phyloP scores from a whole-genome alignment of 139 green algal species.

The Chlorella ohadii region DNA sequence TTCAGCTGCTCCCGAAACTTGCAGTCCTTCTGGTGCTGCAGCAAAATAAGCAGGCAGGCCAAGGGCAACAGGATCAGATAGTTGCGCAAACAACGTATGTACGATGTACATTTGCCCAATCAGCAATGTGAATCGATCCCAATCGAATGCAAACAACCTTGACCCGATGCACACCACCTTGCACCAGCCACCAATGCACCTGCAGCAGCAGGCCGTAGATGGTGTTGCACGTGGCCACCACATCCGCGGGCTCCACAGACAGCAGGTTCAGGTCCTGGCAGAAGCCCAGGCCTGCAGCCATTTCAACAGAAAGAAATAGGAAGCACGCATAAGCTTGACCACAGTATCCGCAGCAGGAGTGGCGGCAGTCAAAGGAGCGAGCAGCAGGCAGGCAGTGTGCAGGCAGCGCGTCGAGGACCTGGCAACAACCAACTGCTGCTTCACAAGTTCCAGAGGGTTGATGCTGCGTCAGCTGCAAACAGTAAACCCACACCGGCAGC shows the following conservation, averaged over 20 bases:
- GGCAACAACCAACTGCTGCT: no score
- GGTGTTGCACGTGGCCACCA: slow-evolving; percentile 47
- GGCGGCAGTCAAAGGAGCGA: not conserved
- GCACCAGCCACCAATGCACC: not conserved
- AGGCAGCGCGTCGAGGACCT: no score
- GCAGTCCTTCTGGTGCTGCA: slow-evolving; percentile 50
- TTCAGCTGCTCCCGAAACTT: slow-evolving; percentile 48
- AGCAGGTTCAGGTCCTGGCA: slow-evolving; percentile 48
- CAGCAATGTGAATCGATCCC: no score
- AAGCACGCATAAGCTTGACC: not conserved
- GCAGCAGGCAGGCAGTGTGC: not conserved
- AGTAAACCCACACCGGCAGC: no score
- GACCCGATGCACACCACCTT: not conserved
- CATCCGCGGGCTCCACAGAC: slow-evolving; percentile 36
- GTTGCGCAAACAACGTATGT: no score
- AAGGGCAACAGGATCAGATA: no score
- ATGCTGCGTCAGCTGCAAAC: not conserved
- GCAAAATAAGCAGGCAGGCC: not conserved
- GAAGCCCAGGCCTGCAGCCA: slow-evolving; percentile 44
- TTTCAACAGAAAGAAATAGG: not conserved
- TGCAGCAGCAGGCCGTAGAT: slow-evolving; percentile 52
- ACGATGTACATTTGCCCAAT: no score
- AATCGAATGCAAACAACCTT: no score
- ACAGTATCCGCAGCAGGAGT: no score
- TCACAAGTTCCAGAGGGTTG: no score